Conservation (phyloP, 495 filamentous ascomycete species). For the Pseudoneurospora amorphoporcata region DNA sequence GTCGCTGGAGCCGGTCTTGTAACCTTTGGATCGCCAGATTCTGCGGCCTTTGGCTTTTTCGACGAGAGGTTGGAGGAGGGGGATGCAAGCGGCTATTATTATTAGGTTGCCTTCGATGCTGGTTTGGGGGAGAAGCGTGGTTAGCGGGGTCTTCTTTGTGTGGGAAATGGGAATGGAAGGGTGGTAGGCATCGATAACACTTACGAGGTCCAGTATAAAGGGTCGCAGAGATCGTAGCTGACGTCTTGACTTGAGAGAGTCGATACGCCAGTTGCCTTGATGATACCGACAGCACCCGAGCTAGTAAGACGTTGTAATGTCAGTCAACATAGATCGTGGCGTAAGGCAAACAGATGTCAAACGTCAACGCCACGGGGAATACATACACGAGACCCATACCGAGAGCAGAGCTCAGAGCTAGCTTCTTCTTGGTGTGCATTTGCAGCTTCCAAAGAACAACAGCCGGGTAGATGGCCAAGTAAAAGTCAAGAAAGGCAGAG, state of each 20-base stretch:
- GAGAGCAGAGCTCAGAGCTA: conserved; percentile 11
- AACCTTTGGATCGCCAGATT: not conserved
- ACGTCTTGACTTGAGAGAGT: not conserved
- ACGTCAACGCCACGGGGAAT: not conserved
- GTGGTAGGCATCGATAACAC: not conserved
- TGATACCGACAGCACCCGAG: not conserved
- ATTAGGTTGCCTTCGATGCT: conserved; percentile 38
- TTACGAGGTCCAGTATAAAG: not conserved
- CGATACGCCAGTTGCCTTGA: not conserved
- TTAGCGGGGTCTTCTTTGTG: not conserved
- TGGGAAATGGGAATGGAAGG: not conserved
- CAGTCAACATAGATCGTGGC: not conserved
- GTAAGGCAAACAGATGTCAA: not conserved
- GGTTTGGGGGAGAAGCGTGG: not conserved
- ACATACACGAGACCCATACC: conserved; percentile 20
- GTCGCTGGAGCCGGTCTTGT: not conserved
- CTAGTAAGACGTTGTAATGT: not conserved
- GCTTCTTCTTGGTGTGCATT: conserved; percentile 18
- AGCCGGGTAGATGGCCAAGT: conserved; percentile 16
- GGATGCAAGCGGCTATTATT: conserved; percentile 41
- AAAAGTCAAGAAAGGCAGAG: conserved; percentile 19
- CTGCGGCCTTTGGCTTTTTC: conserved; percentile 9
- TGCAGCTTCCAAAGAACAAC: conserved; percentile 6
- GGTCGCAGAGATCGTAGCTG: not conserved
- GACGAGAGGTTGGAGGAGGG: conserved; percentile 33